These are phyloP conservation scores for Blastobotrys peoriensis DNA, from an alignment of 805 yeast genomes.

Conservation along the genomic window DNA sequence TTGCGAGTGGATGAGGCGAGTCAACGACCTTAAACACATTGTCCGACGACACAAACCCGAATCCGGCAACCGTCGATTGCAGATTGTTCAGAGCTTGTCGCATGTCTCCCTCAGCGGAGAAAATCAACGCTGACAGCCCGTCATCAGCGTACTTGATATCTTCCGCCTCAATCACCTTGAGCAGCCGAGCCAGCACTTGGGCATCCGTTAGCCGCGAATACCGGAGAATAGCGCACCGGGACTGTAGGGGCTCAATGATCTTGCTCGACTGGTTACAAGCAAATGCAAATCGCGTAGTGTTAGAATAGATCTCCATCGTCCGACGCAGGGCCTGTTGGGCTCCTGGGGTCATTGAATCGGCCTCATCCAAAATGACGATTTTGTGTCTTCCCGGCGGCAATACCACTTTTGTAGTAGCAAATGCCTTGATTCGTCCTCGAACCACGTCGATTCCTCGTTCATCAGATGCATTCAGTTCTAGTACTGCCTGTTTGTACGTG, in stretches of 20 bases:
- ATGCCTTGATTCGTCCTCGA: constrained; percentile 85
- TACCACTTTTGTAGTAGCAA: constrained; percentile 89
- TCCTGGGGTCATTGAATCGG: constrained; percentile 94
- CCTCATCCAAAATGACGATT: constrained; percentile 89
- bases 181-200: constrained; percentile 70
- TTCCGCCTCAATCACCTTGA: constrained; percentile 66
- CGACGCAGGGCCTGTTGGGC: constrained; percentile 93
- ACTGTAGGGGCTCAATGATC: constrained; percentile 93
- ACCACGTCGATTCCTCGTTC: constrained; percentile 98
- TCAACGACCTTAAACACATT: constrained; percentile 95
- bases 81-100: constrained; percentile 93
- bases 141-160: constrained; percentile 74
- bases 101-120: constrained; percentile 98
- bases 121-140: constrained; percentile 86
- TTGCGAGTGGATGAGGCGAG: constrained; percentile 88
- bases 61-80: constrained; percentile 92
- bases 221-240: constrained; percentile 91
- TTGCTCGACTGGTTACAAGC: constrained; percentile 94
- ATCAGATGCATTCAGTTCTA: constrained; percentile 93
- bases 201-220: constrained; percentile 76
- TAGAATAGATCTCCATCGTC: constrained; percentile 93
- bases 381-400: constrained; percentile 88
- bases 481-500: constrained; percentile 69
- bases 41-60: constrained; percentile 81
- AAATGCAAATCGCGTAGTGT: constrained; percentile 95